Evolutionary conservation across 345 rosid species (phyloP).

Genomic region (Erysimum cheiranthoides): DNA sequence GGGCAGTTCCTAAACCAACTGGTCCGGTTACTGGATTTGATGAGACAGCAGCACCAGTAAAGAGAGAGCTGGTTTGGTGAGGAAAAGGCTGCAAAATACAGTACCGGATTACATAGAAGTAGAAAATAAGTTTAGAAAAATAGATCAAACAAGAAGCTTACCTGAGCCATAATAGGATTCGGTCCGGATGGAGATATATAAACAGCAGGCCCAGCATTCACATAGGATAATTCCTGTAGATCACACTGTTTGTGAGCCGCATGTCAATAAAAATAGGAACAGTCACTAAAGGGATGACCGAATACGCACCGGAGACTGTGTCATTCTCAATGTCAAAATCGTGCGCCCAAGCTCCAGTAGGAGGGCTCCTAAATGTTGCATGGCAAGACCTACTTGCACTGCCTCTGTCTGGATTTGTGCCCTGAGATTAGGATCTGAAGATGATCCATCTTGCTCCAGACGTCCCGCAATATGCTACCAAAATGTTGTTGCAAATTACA

Average conservation of each 20-base stretch:
- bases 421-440: slow-evolving; percentile 66
- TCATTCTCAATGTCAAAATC: slow-evolving; percentile 78
- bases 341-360: slow-evolving; percentile 96
- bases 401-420: slow-evolving; percentile 82
- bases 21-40: slow-evolving; percentile 58
- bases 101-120: slow-evolving; percentile 12
- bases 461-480: slow-evolving; percentile 87
- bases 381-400: slow-evolving; percentile 67
- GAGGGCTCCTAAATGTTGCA: slow-evolving; percentile 92
- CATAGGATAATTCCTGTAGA: slow-evolving; percentile 68
- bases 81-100: slow-evolving; percentile 82
- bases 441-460: slow-evolving; percentile 76
- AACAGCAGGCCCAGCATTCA: slow-evolving; percentile 93
- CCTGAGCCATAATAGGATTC: slow-evolving; percentile 98
- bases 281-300: neutral
- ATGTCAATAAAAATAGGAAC: slow-evolving; percentile 16
- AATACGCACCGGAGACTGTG: slow-evolving; percentile 71
- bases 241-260: slow-evolving; percentile 35
- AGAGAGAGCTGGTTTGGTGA: slow-evolving; percentile 75
- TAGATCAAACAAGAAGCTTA: slow-evolving; percentile 39
- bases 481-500: slow-evolving; percentile 62
- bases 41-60: slow-evolving; percentile 61
- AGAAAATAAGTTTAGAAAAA: neutral
- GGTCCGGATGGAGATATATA: slow-evolving; percentile 92
- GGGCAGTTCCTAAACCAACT: slow-evolving; percentile 70